Percentiles rank a stretch among this genome's conserved stretches.
These are phyloP conservation scores for Colletotrichum coccodes DNA, from an alignment of 2,329 filamentous ascomycete genomes.

Conservation along the genomic window DNA sequence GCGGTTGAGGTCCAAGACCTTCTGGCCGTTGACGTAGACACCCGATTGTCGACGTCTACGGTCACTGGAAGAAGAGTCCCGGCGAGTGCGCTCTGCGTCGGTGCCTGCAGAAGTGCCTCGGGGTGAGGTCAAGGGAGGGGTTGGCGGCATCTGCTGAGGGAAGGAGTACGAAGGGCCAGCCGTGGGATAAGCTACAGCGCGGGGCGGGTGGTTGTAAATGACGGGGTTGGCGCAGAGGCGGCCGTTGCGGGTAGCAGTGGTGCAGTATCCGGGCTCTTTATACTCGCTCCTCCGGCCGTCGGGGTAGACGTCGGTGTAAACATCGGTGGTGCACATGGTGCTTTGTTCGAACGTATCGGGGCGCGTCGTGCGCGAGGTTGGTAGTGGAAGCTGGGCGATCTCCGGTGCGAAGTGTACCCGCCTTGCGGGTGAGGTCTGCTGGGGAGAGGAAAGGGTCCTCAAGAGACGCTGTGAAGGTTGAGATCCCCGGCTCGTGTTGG, in stretches of 20 bases:
- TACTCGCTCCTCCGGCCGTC: constrained; percentile 51
- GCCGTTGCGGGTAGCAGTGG: constrained; percentile 49
- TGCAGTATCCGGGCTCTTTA: constrained; percentile 49
- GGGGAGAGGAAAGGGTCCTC: not conserved
- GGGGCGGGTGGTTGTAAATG: constrained; percentile 52
- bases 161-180: constrained; percentile 43
- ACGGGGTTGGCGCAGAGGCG: constrained; percentile 53
- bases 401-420: constrained; percentile 22
- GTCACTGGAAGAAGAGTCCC: constrained; percentile 43
- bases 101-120: constrained; percentile 46
- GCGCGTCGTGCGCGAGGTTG: constrained; percentile 25
- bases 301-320: constrained; percentile 58
- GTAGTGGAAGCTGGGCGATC: constrained; percentile 13
- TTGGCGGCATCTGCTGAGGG: constrained; percentile 48
- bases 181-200: constrained; percentile 46
- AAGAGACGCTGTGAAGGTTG: not conserved
- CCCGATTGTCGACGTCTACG: constrained; percentile 44
- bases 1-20: constrained; percentile 46
- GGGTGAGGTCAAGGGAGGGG: constrained; percentile 45
- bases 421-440: not conserved
- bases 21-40: constrained; percentile 50
- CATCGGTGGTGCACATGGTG: constrained; percentile 62
- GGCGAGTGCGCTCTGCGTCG: constrained; percentile 48
- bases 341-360: constrained; percentile 32
- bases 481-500: not conserved